Base-by-base conservation (phyloP, 441 rosid genomes). In the Syzygium malaccense region DNA sequence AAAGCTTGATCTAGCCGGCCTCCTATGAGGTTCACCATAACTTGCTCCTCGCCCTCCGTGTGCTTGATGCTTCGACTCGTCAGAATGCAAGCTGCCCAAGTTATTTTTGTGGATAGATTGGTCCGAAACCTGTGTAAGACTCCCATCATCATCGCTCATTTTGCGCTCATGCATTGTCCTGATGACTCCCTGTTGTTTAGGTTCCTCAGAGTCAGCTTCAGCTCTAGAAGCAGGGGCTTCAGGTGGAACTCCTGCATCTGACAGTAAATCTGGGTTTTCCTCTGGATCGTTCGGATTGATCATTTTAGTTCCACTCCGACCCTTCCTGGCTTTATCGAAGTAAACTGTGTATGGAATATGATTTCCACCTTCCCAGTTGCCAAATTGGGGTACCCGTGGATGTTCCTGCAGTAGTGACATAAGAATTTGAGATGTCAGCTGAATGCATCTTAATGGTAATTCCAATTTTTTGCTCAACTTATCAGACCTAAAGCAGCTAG, bases 71-170 rank as follows among this genome's bases (percentile, higher is more conserved):
- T 88, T 93, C 1, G 90, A 71, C 85, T 92, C 95, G 41, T 86
- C 51, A 19, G 90, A 14, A 60, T 88, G 90, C 92, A 88, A 92
- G 45, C 91, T 91, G 88, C 91, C 91, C 71, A 60, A 48, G 88
- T 93, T 91, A 41, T 93, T 94, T 68, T 89, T 57, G 32, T 85
- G 93, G 87, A 90, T 92, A n/a, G 96, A 94, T 86, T 95, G 91
- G 55, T 92, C 89, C 37, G 85, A 55, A 58, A 87, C 93, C 66
- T 85, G 93, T 89, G 58, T 92, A 71, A 89, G 85, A 1, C 92
- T 95, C 55, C 90, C 88, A 17, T 92, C 94, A 83, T 87, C 86
- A 71, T 58, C 26, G 75, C 88, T 79, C 60, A 45, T 68, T 66
- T 87, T 26, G 66, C 54, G 32, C 41, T 51, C 86, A 18, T 75